phyloP scores from a whole-genome alignment of 2,329 filamentous ascomycete genomes.

The Penicillium sp. region DNA sequence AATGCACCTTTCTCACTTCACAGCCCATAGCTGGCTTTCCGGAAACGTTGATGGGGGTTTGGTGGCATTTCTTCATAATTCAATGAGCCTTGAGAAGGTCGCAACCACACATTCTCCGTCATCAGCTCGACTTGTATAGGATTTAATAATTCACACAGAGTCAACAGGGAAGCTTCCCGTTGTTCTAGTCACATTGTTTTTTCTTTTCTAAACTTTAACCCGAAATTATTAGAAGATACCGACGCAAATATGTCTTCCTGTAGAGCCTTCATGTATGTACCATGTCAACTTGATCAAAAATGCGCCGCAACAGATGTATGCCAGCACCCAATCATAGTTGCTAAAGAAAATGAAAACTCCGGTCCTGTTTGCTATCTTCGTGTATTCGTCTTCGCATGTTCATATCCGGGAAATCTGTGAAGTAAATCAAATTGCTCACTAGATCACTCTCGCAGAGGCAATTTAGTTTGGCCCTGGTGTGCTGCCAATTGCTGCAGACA shows the following conservation, averaged over 20 bases:
- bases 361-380: slow-evolving; percentile 10
- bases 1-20: neutral
- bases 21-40: neutral
- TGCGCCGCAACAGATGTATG: neutral
- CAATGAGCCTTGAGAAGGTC: no score
- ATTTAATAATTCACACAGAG: neutral
- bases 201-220: neutral
- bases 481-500: slow-evolving; percentile 54
- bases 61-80: no score
- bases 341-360: slow-evolving; percentile 11
- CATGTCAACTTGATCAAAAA: neutral
- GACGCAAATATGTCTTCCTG: slow-evolving; percentile 3
- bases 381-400: slow-evolving; percentile 15
- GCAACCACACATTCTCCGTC: no score
- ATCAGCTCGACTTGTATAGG: no score
- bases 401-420: neutral
- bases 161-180: no score
- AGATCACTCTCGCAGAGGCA: slow-evolving; percentile 14
- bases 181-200: neutral
- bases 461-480: slow-evolving; percentile 19
- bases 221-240: neutral
- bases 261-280: slow-evolving; percentile 1
- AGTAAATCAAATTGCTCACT: neutral
- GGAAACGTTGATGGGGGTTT: neutral
- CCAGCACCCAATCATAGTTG: slow-evolving; percentile 1